Base-by-base conservation (phyloP, 2,329 filamentous ascomycete genomes). In the Monosporascus sp. region DNA sequence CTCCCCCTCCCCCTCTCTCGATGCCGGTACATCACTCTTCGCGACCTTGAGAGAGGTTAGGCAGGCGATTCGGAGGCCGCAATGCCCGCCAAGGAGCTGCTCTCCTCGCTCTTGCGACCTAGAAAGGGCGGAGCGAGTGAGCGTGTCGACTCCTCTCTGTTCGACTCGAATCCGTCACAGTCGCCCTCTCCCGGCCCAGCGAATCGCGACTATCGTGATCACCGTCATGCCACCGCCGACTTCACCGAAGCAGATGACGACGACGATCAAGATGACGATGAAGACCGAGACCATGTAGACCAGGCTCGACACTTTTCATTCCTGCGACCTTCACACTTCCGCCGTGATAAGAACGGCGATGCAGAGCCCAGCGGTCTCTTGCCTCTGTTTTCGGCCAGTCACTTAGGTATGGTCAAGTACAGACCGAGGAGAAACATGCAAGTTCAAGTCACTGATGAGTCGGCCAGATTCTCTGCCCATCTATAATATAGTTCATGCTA, bases 401-500 rank as follows among this genome's bases (percentile, higher is more conserved):
- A 92, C 70, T 79, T 95, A 60, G 88, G 88, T 90, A 76, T 50
- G 68, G 49, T 52, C 47, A 50, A 25, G 20, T 41, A 24, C 49
- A 8, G 34, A 45, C 25, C 5, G 25, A 20, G 25, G 22, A 47
- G 22, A 4, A 24, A 18, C 11, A 18, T 17, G 7, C 11, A 54
- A 53, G 9, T 5, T 20, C 15, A 17, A 31, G 20, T 18, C 9
- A 11, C 15, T 46, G 18, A 46, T n/a, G 11, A 3, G 20, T 25
- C 25, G 15, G 11, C 7, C 64, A 93, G 92, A 96, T 73, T 81
- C 87, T 9, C 79, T 97, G 6, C 92, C 93, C 20, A 84, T 96
- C 53, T 97, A 97, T 75, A 88, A 85, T 69, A 84, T 95, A 60
- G 96, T 92, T 27, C 93, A 97, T 71, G 84, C 89, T 34, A 92